Conservation (phyloP, 441 rosid species). For the Populus hybrid region DNA sequence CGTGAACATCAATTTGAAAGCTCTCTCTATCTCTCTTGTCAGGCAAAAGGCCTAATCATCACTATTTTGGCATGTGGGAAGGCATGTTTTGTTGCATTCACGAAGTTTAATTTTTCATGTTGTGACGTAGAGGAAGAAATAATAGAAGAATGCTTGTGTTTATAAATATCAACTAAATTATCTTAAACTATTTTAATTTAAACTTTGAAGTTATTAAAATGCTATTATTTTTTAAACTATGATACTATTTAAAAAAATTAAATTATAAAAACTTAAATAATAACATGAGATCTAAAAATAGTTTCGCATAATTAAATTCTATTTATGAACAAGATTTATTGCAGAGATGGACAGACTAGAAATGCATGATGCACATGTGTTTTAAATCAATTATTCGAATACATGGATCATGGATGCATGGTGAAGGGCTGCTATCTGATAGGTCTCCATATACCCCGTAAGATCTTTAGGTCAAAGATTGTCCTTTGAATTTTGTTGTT, state of each 20-base stretch:
- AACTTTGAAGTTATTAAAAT: no score
- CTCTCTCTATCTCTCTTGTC: conserved; percentile 6
- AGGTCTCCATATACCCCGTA: conserved; percentile 26
- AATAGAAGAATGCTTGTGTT: not conserved
- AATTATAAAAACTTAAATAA: no score
- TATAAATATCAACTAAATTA: not conserved
- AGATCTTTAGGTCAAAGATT: conserved; percentile 67
- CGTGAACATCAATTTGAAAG: not conserved
- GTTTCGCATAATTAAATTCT: no score
- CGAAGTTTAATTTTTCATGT: conserved; percentile 19
- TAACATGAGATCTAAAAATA: no score
- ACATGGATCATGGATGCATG: not conserved
- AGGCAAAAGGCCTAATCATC: conserved; percentile 41
- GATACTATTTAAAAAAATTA: no score
- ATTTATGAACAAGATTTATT: no score
- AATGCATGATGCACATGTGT: no score
- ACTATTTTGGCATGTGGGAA: conserved; percentile 35
- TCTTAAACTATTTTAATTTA: not conserved
- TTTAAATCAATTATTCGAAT: not conserved
- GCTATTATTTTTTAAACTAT: no score
- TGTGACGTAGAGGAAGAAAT: not conserved
- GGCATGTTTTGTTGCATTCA: conserved; percentile 36
- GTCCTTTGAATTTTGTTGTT: conserved; percentile 30
- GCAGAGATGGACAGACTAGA: no score
- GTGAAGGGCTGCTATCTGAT: conserved; percentile 18